Conservation (phyloP, 129 eudicot genomes). For the Flaveria sonorensis region DNA sequence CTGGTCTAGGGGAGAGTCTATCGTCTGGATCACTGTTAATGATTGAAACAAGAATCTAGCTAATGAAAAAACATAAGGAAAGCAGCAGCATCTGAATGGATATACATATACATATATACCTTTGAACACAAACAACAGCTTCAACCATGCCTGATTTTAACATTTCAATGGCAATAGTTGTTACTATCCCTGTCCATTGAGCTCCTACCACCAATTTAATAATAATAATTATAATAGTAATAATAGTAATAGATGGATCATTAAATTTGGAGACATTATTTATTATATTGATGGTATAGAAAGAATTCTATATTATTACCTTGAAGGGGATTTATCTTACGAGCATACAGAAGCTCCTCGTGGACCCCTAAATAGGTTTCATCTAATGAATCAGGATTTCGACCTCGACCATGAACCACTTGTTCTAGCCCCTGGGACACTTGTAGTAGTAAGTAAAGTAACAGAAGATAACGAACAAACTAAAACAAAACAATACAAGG, state of each 20-base stretch:
- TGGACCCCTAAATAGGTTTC: constrained; percentile 85
- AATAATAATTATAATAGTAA: too few relatives aligned
- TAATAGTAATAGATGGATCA: too few relatives aligned
- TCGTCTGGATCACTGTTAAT: constrained; percentile 88
- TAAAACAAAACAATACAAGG: neutral
- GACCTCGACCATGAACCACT: constrained; percentile 88
- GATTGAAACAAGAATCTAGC: neutral
- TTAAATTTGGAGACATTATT: too few relatives aligned
- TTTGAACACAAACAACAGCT: constrained; percentile 96
- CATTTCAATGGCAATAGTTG: constrained; percentile 97
- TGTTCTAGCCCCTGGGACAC: constrained; percentile 61
- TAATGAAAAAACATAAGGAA: too few relatives aligned
- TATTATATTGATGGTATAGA: too few relatives aligned
- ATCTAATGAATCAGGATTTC: constrained; percentile 71
- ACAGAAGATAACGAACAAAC: neutral
- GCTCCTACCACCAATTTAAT: constrained; percentile 54
- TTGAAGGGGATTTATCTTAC: constrained; percentile 76
- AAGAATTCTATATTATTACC: constrained; percentile 40
- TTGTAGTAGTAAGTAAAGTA: too few relatives aligned
- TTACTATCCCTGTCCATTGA: constrained; percentile 98
- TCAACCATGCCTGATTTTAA: constrained; percentile 92
- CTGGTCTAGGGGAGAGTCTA: constrained; percentile 82
- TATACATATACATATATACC: constrained; percentile 41
- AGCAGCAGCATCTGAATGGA: too few relatives aligned
- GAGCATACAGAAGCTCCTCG: constrained; percentile 85